These are phyloP conservation scores for Rubus idaeus DNA, from an alignment of 306 rosid species.

Conservation along the genomic window DNA sequence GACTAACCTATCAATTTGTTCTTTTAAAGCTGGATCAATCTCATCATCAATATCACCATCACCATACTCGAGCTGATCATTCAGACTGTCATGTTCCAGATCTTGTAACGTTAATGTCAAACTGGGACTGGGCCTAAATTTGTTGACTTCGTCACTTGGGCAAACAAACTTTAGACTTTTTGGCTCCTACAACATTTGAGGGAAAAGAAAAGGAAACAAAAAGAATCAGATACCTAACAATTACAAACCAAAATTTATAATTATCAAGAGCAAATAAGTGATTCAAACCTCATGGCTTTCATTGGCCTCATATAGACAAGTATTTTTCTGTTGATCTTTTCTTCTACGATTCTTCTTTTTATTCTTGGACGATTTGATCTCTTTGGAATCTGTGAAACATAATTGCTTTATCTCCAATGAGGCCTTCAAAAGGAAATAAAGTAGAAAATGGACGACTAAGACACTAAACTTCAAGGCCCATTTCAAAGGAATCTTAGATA, in stretches of 20 bases:
- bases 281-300: slow-evolving; percentile 51
- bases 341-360: slow-evolving; percentile 83
- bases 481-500: slow-evolving; percentile 3
- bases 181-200: background rate
- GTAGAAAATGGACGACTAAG: slow-evolving; percentile 17
- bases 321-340: slow-evolving; percentile 61
- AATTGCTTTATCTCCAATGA: slow-evolving; percentile 23
- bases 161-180: slow-evolving; percentile 5
- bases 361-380: slow-evolving; percentile 52
- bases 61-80: slow-evolving; percentile 43
- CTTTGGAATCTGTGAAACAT: slow-evolving; percentile 56
- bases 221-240: background rate
- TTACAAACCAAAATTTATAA: slow-evolving; percentile 3
- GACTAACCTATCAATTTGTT: slow-evolving; percentile 76
- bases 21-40: slow-evolving; percentile 79
- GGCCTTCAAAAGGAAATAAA: slow-evolving; percentile 25
- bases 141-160: slow-evolving; percentile 30
- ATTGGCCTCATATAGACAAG: slow-evolving; percentile 34
- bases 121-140: slow-evolving; percentile 35
- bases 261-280: slow-evolving; percentile 11
- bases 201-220: background rate
- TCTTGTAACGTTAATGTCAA: slow-evolving; percentile 40
- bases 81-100: background rate
- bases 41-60: slow-evolving; percentile 78
- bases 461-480: slow-evolving; percentile 14